Conservation (phyloP, 352 stramenopile genomes). For the Aphanomyces cochlioides region DNA sequence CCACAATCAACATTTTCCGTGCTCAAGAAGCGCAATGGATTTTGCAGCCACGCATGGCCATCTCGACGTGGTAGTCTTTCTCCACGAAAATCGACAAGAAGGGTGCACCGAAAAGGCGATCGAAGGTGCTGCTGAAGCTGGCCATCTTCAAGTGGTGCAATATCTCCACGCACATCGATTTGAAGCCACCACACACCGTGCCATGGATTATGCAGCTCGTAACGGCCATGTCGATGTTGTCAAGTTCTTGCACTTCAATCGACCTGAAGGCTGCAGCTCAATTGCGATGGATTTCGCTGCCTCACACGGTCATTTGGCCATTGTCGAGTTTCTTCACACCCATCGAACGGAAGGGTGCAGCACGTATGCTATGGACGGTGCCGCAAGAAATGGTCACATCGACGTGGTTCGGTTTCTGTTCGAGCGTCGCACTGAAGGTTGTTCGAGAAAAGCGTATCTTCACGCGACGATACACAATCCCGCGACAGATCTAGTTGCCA, state of each 20-base stretch:
- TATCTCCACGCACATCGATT: constrained; percentile 27
- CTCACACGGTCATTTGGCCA: constrained; percentile 28
- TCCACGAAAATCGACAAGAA: constrained; percentile 29
- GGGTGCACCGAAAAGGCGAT: constrained; percentile 34
- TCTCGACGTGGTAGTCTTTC: constrained; percentile 30
- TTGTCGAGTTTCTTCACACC: constrained; percentile 28
- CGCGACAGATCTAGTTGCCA: background rate
- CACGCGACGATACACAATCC: constrained; percentile 1
- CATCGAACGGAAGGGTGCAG: constrained; percentile 28
- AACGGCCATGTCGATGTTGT: constrained; percentile 38
- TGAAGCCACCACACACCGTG: constrained; percentile 32
- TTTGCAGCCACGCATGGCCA: constrained; percentile 32
- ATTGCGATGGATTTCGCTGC: constrained; percentile 35
- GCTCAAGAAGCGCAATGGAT: constrained; percentile 24
- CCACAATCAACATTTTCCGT: constrained; percentile 25
- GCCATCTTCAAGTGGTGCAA: constrained; percentile 15
- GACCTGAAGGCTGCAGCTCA: constrained; percentile 30
- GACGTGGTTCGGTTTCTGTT: constrained; percentile 25
- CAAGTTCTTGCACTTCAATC: constrained; percentile 34
- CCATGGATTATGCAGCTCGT: constrained; percentile 38
- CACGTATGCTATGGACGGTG: constrained; percentile 31
- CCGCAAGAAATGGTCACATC: constrained; percentile 25
- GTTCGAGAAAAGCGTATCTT: constrained; percentile 19
- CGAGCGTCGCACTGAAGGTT: constrained; percentile 25
- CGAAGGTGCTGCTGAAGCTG: constrained; percentile 23